Base-by-base conservation (phyloP, 305 asterid genomes). In the Rubia tinctorum region DNA sequence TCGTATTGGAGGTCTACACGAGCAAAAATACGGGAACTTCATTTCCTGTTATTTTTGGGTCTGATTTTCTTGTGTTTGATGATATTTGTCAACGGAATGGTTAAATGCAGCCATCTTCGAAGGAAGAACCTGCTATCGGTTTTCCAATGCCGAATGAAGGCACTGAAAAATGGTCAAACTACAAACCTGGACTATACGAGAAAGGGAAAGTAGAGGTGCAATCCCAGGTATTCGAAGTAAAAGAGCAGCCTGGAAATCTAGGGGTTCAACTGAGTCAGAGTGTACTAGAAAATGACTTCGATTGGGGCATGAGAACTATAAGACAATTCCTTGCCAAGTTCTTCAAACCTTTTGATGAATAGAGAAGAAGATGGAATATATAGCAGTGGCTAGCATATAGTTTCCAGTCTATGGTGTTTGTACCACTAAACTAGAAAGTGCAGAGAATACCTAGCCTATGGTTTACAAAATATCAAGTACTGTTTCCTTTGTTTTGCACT, bases 231-330 rank as follows among this genome's bases (percentile, higher is more conserved):
- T 66, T 37, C 15, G 59, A 63, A 71, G 80, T 58, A 58, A 43
- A 71, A 61, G 74, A 60, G 44, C 61, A 72, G 42, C 73, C 44
- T 37, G 13, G 49, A 15, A 30, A 18, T 47, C 62, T 43, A 2
- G 72, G 73, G 73, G n/a, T 22, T 64, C 25, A 55, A n/a, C 60
- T 55, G 73, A 78, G 37, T 70, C 56, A 14, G 73, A 42, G 43
- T 64, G 76, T 86, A 43, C 27, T 83, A 74, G 73, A 75, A 60
- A 76, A 63, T 8, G 85, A 85, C 65, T 22, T 84, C 58, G 82
- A 82, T 64, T 86, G 98, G 96, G 90, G 96, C 71, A 81, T 80
- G 82, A 81, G 80, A 79, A 80, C 89, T 5, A 75, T 93, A 47
- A 80, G 75, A 77, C 87, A 87, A 61, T 79, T 93, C 77, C 88